Evolutionary conservation across 2,329 filamentous ascomycete species (phyloP), one percentile per base, ranked within the genome.

Genomic region (Sphaerulina musiva): DNA sequence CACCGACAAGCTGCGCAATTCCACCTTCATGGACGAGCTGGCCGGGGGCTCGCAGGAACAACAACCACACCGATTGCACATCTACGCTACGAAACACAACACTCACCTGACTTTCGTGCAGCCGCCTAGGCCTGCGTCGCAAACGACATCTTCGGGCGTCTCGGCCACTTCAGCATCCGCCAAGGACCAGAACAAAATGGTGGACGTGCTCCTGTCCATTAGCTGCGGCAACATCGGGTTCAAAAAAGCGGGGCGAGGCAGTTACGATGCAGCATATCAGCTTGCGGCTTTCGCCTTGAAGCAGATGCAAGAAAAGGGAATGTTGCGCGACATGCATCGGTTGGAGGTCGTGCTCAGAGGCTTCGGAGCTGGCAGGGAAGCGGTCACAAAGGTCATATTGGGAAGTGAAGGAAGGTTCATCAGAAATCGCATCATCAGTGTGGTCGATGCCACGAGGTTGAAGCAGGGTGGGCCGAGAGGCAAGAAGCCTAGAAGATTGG

Each of bases 401-500:
- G 91, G 92, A 36, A 84, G 79, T 20, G 92, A 98, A 71, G 93
- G 93, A 54, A 84, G 82, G 68, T 71, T 83, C 64, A 73, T 97
- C 61, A 81, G 89, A 62, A 76, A 80, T 32, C 83, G 87, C 75
- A 87, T 98, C 61, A 77, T 82, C 41, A 84, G 84, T 64, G 86
- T 98, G 57, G 84, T 87, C 32, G 93, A 98, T 74, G 79, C 83
- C 40, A 97, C 92, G 52, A 86, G 86, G 66, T 73, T 97, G 72
- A 98, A 98, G 78, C 95, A 97, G 78, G 93, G 91, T 74, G 95
- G 93, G 68, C 89, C 87, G 39, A 87, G 91, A 73, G 92, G 89
- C 76, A 81, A 80, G 71, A 88, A 85, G 70, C 86, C 84, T 39
- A 91, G 91, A 73, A 86, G 93, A 76, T 74, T 97, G 76, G 82